Evolutionary conservation across 805 yeast species (phyloP).

Genomic region (Spathaspora gorwiae): DNA sequence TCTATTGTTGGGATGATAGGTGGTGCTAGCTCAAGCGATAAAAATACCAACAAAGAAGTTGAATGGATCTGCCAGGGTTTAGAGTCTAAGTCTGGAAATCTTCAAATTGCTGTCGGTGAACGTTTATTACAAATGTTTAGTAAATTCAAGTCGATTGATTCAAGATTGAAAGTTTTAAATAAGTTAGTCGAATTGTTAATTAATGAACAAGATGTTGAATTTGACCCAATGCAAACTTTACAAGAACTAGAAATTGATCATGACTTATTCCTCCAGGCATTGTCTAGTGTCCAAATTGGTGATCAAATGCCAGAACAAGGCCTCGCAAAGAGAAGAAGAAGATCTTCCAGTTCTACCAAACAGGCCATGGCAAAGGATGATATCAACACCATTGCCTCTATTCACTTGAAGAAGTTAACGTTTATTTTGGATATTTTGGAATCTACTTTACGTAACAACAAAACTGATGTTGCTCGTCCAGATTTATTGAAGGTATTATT

Average conservation of each 20-base stretch:
- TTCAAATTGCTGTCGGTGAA: conserved; percentile 42
- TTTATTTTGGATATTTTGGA: conserved; percentile 77
- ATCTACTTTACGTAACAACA: conserved; percentile 32
- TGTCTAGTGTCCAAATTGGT: conserved; percentile 57
- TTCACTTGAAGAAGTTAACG: conserved; percentile 74
- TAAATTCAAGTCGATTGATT: conserved; percentile 48
- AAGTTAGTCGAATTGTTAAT: conserved; percentile 53
- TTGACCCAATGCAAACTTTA: conserved; percentile 43
- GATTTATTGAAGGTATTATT: conserved; percentile 50
- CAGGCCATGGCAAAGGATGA: conserved; percentile 71
- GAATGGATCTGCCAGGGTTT: conserved; percentile 57
- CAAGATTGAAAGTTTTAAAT: conserved; percentile 50
- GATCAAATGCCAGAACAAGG: conserved; percentile 42
- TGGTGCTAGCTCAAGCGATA: conserved; percentile 44
- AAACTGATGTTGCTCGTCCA: conserved; percentile 30
- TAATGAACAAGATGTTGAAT: conserved; percentile 26
- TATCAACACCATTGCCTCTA: conserved; percentile 68
- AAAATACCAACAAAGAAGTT: conserved; percentile 46
- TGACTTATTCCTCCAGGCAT: conserved; percentile 52
- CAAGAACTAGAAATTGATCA: conserved; percentile 53
- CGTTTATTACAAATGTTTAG: conserved; percentile 55
- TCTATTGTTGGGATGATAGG: conserved; percentile 57
- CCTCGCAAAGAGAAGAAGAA: conserved; percentile 70
- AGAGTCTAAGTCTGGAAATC: conserved; percentile 30
- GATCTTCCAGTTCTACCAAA: conserved; percentile 74